phyloP scores from a whole-genome alignment of 73 alveolate species.

The Blepharisma stoltei region DNA sequence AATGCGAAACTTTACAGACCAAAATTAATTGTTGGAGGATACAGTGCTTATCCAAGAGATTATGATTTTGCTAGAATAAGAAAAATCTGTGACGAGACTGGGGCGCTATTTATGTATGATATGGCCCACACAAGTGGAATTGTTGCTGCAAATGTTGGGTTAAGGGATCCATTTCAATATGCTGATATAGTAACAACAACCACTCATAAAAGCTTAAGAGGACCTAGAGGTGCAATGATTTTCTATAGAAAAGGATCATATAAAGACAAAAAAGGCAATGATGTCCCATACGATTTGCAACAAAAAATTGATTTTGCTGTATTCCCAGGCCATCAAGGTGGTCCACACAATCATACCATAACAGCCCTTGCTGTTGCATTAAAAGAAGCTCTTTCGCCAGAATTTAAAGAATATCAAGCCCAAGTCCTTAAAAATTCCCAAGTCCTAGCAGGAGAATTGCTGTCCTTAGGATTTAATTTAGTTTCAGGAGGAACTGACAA shows the following conservation, averaged over 20 bases:
- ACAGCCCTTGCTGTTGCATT: constrained; percentile 90
- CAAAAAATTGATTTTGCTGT: constrained; percentile 36
- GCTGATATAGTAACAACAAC: constrained; percentile 95
- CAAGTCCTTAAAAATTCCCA: constrained; percentile 69
- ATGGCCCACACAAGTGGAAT: constrained; percentile 95
- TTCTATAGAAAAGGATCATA: constrained; percentile 66
- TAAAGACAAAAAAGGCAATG: constrained; percentile 39
- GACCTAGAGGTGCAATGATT: constrained; percentile 95
- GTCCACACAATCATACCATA: constrained; percentile 95
- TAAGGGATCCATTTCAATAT: constrained; percentile 89
- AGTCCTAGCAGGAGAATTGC: constrained; percentile 60
- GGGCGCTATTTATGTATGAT: constrained; percentile 88
- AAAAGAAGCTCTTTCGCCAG: constrained; percentile 70
- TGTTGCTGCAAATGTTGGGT: constrained; percentile 46
- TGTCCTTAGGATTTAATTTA: constrained; percentile 50
- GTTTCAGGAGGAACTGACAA: constrained; percentile 87
- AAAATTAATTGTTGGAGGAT: constrained; percentile 83
- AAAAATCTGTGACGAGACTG: constrained; percentile 67
- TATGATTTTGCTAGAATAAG: constrained; percentile 69
- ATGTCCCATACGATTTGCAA: constrained; percentile 53
- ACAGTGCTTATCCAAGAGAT: constrained; percentile 82
- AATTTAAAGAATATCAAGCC: constrained; percentile 72
- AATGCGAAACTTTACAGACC: constrained; percentile 88
- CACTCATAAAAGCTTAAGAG: constrained; percentile 91
- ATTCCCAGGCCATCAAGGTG: constrained; percentile 81